Evolutionary conservation across 805 yeast genomes (phyloP).

Genomic region (Wickerhamiella azyma): DNA sequence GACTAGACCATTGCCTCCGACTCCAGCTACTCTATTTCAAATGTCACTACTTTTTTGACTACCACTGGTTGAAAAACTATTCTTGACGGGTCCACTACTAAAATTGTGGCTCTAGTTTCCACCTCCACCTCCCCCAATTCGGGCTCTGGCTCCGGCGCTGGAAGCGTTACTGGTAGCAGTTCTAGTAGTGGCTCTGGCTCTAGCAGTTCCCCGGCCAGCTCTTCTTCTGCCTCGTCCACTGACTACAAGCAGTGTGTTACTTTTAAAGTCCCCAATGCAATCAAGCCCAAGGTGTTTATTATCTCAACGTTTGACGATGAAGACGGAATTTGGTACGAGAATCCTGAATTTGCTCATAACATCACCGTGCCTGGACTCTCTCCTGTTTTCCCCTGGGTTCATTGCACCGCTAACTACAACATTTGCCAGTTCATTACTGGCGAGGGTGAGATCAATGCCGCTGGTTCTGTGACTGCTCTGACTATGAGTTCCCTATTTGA

Average conservation of each 20-base stretch:
- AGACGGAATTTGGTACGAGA: slow-evolving; percentile 38
- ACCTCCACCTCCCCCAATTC: no score
- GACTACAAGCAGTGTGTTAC: not conserved
- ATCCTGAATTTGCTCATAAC: slow-evolving; percentile 37
- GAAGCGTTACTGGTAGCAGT: no score
- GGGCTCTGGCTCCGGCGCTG: no score
- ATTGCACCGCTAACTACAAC: slow-evolving; percentile 39
- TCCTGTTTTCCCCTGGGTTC: slow-evolving; percentile 42
- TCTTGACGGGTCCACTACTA: no score
- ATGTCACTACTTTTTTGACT: no score
- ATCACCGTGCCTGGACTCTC: slow-evolving; percentile 54
- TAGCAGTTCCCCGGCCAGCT: no score
- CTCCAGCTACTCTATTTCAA: no score
- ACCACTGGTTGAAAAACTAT: no score
- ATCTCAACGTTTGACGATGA: slow-evolving; percentile 44
- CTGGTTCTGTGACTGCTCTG: slow-evolving; percentile 42
- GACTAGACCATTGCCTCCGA: no score
- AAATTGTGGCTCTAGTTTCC: no score
- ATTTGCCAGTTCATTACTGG: slow-evolving; percentile 55
- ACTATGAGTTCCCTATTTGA: slow-evolving; percentile 42
- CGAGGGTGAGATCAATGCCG: slow-evolving; percentile 57
- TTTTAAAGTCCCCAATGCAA: slow-evolving; percentile 9
- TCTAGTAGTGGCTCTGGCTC: no score
- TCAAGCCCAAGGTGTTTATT: slow-evolving; percentile 39
- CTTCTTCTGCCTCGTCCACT: no score